Conservation (phyloP, 2,329 filamentous ascomycete genomes). For the Fusarium sp. region DNA sequence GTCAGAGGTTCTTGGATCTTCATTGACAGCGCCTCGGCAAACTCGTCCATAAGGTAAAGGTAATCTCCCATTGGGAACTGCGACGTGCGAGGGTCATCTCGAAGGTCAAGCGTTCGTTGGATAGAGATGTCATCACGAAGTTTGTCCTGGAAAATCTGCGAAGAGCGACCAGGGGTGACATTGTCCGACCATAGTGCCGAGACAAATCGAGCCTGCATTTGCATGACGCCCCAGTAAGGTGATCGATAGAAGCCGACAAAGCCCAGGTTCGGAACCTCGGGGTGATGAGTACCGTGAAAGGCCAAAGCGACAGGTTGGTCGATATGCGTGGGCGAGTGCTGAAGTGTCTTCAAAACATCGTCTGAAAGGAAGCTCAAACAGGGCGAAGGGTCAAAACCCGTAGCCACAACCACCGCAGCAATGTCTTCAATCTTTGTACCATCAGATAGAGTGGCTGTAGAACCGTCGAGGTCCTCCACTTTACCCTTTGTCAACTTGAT, state of each 20-base stretch:
- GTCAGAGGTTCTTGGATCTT: slow-evolving; percentile 50
- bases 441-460: slow-evolving; percentile 50
- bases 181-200: slow-evolving; percentile 67
- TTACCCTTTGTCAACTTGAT: slow-evolving; percentile 66
- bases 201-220: slow-evolving; percentile 83
- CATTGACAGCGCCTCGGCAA: slow-evolving; percentile 70
- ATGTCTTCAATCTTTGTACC: slow-evolving; percentile 63
- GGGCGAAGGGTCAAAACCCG: slow-evolving; percentile 76
- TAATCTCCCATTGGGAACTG: slow-evolving; percentile 92
- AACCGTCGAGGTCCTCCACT: slow-evolving; percentile 49
- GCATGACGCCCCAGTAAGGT: slow-evolving; percentile 88
- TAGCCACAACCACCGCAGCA: slow-evolving; percentile 78
- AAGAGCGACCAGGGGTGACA: slow-evolving; percentile 33
- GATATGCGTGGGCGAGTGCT: slow-evolving; percentile 65
- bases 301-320: slow-evolving; percentile 75
- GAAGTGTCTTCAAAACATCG: slow-evolving; percentile 66
- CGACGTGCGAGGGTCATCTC: slow-evolving; percentile 63
- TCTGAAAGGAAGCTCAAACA: slow-evolving; percentile 74
- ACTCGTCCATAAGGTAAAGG: slow-evolving; percentile 78
- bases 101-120: slow-evolving; percentile 61
- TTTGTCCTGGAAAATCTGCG: slow-evolving; percentile 52
- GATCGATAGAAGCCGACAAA: slow-evolving; percentile 89
- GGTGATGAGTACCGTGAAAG: slow-evolving; percentile 74
- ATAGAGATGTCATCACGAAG: slow-evolving; percentile 59
- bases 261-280: slow-evolving; percentile 72